Evolutionary conservation across 75 land plant genomes (phyloP).

Genomic region (Isoetes taiwanensis): DNA sequence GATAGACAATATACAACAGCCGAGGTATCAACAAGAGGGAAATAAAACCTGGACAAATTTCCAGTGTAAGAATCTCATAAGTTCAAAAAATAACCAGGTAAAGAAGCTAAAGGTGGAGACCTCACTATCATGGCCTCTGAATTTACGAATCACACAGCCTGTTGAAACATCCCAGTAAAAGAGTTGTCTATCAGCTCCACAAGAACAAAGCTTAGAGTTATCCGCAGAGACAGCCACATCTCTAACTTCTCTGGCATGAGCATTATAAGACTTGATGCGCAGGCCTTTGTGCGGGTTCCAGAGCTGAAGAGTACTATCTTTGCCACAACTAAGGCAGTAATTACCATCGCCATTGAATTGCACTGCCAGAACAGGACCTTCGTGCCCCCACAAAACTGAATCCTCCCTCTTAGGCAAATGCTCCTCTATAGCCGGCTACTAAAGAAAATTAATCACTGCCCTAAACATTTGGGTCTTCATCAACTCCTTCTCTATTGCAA

Average conservation of each 20-base stretch:
- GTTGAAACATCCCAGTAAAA: constrained; percentile 90
- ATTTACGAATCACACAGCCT: constrained; percentile 92
- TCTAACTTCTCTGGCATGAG: constrained; percentile 95
- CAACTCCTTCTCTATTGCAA: too few species aligned
- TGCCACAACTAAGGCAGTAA: constrained; percentile 92
- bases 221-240: constrained; percentile 83
- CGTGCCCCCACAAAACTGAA: constrained; percentile 68
- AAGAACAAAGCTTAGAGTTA: constrained; percentile 73
- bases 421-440: too few species aligned
- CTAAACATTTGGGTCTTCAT: too few species aligned
- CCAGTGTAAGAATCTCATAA: too few species aligned
- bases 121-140: constrained; percentile 95
- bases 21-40: too few species aligned
- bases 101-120: too few species aligned
- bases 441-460: too few species aligned
- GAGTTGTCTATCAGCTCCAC: constrained; percentile 89
- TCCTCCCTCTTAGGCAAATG: constrained; percentile 60
- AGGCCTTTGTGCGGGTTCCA: constrained; percentile 90
- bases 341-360: constrained; percentile 88
- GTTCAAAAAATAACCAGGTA: too few species aligned
- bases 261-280: constrained; percentile 86
- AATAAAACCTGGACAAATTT: too few species aligned
- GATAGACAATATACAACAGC: too few species aligned
- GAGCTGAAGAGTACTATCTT: constrained; percentile 82
- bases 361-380: constrained; percentile 87